Conservation (phyloP, 2,329 filamentous ascomycete species). For the Hypoxylon sp. region DNA sequence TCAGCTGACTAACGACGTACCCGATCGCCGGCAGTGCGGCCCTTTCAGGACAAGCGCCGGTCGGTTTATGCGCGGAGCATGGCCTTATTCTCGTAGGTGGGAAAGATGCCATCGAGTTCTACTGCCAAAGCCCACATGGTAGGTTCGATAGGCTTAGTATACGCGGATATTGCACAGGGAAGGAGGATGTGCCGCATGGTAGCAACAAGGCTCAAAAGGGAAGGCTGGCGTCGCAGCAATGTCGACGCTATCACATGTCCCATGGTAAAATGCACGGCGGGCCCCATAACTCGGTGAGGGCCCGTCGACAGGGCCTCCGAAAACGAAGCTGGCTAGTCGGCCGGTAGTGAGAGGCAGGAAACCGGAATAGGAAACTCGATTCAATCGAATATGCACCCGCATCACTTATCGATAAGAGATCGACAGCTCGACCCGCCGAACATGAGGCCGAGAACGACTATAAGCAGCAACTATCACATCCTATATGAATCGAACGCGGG, state of each 20-base stretch:
- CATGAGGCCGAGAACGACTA: conserved; percentile 27
- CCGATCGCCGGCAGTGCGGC: conserved; percentile 10
- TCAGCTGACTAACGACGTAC: conserved; percentile 4
- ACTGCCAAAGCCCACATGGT: not conserved
- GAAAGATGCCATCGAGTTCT: not conserved
- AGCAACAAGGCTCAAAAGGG: conserved; percentile 33
- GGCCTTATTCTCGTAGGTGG: conserved; percentile 26
- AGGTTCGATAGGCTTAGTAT: not conserved
- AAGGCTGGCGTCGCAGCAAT: conserved; percentile 32
- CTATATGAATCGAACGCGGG: conserved; percentile 10
- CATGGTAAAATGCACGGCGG: conserved; percentile 9
- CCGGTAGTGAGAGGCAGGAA: conserved; percentile 19
- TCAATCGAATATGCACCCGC: conserved; percentile 8
- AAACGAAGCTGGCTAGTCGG: conserved; percentile 12
- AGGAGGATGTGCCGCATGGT: conserved; percentile 11
- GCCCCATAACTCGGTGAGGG: conserved; percentile 34
- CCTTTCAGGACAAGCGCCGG: conserved; percentile 9
- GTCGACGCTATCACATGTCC: conserved; percentile 28
- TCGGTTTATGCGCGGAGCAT: conserved; percentile 11
- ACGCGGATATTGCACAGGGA: not conserved
- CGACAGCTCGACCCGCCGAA: conserved; percentile 24
- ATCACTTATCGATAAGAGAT: conserved; percentile 36
- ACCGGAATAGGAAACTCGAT: conserved; percentile 31
- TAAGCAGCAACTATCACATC: not conserved
- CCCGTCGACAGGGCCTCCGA: not conserved